Evolutionary conservation across 208 protist genomes (phyloP), one percentile per base, ranked within the genome.

Genomic region (Leptomonas pyrrhocoris): DNA sequence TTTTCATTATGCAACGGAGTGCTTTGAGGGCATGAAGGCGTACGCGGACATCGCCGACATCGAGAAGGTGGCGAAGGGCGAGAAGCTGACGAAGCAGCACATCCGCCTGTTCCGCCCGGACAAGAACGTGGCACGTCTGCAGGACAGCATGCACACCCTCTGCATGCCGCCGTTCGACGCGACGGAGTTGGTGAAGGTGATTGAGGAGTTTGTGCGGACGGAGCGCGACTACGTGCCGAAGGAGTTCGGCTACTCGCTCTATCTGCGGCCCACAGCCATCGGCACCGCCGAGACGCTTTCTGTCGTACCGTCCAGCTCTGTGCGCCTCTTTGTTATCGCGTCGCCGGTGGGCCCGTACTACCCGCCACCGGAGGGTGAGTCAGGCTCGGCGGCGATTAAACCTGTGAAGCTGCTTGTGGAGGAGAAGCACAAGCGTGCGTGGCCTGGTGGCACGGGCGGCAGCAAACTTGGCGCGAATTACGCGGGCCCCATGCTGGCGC

Each of bases 271-370:
- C n/a, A 97, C 97, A 16, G 73, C 95, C 18, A 98, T 99, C 71
- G 94, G 85, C 51, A 98, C 94, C 5, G 66, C 89, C 53, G 73
- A 70, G 2, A 66, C n/a, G 1, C 83, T 99, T 18, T 81, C 83
- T 46, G 94, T 97, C 7, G 69, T 67, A 8, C 68, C 85, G 1
- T 71, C 94, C 0, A 65, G 42, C 6, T 68, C 61, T 2, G 84
- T 95, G 8, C 68, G 82, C 18, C 74, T 99, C 19, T 99, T 94
- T 80, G 79, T 98, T 16, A 99, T 99, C 59, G 81, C 88, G 18
- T 98, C 93, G 28, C 98, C 98, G 38, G 97, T 99, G n/a, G 98
- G 98, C 8, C 97, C 98, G 45, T 99, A 99, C 79, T 99, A 98
- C 77, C 74, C 83, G 36, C 73, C 67, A 13, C 55, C 63, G 28